These are phyloP conservation scores for Drechslerella dactyloides DNA, from an alignment of 2,329 filamentous ascomycete genomes.

Conservation along the genomic window DNA sequence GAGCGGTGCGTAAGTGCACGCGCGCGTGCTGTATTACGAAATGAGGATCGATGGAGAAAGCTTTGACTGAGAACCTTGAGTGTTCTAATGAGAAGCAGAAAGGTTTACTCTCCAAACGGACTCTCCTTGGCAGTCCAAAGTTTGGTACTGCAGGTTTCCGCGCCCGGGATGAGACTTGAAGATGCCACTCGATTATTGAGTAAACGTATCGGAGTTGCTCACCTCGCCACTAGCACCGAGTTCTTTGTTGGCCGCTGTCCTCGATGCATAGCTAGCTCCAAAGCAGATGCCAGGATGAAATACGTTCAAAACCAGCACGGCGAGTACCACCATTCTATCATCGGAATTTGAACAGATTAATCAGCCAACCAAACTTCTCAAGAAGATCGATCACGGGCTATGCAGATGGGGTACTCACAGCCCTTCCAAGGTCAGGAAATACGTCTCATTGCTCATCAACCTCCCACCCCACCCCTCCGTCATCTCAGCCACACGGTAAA, in stretches of 20 bases:
- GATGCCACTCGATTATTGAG: slow-evolving; percentile 1
- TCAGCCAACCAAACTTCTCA: background rate
- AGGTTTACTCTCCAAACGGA: too few relatives aligned
- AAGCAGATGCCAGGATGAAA: slow-evolving; percentile 60
- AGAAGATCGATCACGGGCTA: too few relatives aligned
- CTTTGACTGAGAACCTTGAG: too few relatives aligned
- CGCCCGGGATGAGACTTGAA: background rate
- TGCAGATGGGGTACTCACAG: slow-evolving; percentile 54
- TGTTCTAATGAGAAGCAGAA: too few relatives aligned
- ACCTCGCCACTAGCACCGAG: slow-evolving; percentile 7
- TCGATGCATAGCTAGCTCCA: slow-evolving; percentile 49
- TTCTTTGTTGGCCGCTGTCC: slow-evolving; percentile 22
- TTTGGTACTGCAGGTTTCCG: too few relatives aligned
- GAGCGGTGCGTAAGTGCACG: too few relatives aligned
- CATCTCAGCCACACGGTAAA: slow-evolving; percentile 72
- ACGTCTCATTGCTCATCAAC: slow-evolving; percentile 64
- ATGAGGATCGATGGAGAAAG: too few relatives aligned
- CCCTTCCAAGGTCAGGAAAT: slow-evolving; percentile 68
- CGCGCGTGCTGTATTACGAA: too few relatives aligned
- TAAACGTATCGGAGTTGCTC: slow-evolving; percentile 17
- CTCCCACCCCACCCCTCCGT: slow-evolving; percentile 68
- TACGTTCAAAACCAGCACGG: slow-evolving; percentile 61
- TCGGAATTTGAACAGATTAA: slow-evolving; percentile 10
- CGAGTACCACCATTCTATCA: slow-evolving; percentile 60
- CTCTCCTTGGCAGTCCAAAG: too few relatives aligned